These are phyloP conservation scores for Ustilago xerochloae DNA, from an alignment of 1,284 basidiomycete species.

Conservation along the genomic window DNA sequence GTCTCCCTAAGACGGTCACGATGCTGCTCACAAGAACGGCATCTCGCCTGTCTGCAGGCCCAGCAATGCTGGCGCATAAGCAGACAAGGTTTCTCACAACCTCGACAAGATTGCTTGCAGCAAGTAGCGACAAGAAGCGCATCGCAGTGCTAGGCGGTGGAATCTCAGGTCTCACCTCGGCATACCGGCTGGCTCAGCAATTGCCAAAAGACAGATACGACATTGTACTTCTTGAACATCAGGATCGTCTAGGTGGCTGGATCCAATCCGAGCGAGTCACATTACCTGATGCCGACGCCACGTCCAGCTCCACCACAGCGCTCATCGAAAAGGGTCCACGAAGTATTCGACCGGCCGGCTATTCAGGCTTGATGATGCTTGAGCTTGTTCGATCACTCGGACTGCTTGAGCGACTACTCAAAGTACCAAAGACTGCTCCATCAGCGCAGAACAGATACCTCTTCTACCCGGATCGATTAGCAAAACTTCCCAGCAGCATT, in stretches of 20 bases:
- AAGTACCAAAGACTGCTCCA: conserved; percentile 75
- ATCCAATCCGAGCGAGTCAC: conserved; percentile 76
- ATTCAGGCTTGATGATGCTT: conserved; percentile 71
- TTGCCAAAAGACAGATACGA: conserved; percentile 72
- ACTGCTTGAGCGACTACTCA: conserved; percentile 75
- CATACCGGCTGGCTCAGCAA: conserved; percentile 79
- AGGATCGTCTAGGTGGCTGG: conserved; percentile 82
- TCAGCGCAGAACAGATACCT: conserved; percentile 82
- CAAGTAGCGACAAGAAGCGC: conserved; percentile 26
- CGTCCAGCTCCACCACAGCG: conserved; percentile 20
- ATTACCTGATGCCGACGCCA: conserved; percentile 11
- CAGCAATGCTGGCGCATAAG: neutral
- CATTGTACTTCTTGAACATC: conserved; percentile 79
- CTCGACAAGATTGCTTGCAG: conserved; percentile 13
- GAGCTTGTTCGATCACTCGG: conserved; percentile 81
- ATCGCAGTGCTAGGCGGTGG: conserved; percentile 81
- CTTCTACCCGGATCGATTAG: conserved; percentile 74
- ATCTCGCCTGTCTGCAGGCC: conserved; percentile 3
- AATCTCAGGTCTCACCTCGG: conserved; percentile 82
- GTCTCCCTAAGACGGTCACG: no score
- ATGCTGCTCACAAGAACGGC: conserved; percentile 37
- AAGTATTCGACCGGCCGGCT: conserved; percentile 60
- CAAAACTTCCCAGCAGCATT: conserved; percentile 72
- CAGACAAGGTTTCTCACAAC: conserved; percentile 7
- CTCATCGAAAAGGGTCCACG: conserved; percentile 63